phyloP scores from a whole-genome alignment of 2,329 filamentous ascomycete genomes.

The Aspergillus luchuensis region DNA sequence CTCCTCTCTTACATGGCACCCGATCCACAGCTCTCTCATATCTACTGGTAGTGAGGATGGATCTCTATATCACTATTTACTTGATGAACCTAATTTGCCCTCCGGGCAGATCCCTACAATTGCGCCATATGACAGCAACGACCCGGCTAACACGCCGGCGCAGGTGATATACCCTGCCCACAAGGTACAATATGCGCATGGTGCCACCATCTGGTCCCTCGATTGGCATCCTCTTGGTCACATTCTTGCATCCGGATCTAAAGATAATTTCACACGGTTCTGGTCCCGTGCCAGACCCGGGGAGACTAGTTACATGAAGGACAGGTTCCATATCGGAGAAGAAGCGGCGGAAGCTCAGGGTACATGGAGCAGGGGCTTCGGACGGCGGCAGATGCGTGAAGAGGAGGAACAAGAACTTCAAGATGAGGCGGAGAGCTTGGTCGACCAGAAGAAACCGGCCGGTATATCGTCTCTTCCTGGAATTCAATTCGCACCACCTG shows the following conservation, averaged over 20 bases:
- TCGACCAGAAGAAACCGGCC: slow-evolving; percentile 83
- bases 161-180: slow-evolving; percentile 94
- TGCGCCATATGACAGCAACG: slow-evolving; percentile 81
- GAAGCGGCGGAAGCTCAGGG: slow-evolving; percentile 89
- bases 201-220: slow-evolving; percentile 94
- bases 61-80: slow-evolving; percentile 87
- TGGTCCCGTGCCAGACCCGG: slow-evolving; percentile 91
- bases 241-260: slow-evolving; percentile 91
- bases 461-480: slow-evolving; percentile 51
- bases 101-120: slow-evolving; percentile 69
- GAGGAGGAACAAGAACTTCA: slow-evolving; percentile 93
- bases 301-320: slow-evolving; percentile 80
- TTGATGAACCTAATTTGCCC: slow-evolving; percentile 90
- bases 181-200: slow-evolving; percentile 81
- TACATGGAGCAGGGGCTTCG: slow-evolving; percentile 84
- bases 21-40: slow-evolving; percentile 83
- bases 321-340: slow-evolving; percentile 94
- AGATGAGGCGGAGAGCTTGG: slow-evolving; percentile 88
- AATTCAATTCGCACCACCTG: slow-evolving; percentile 62
- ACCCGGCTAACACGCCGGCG: slow-evolving; percentile 75
- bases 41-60: slow-evolving; percentile 91
- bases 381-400: slow-evolving; percentile 77
- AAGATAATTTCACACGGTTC: slow-evolving; percentile 94
- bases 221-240: slow-evolving; percentile 98
- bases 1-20: slow-evolving; percentile 89